Percentiles rank a stretch among this genome's conserved stretches.
These are phyloP conservation scores for Straminergon stramineum DNA, from an alignment of 225 moss, liverwort and hornwort species.

Conservation along the genomic window DNA sequence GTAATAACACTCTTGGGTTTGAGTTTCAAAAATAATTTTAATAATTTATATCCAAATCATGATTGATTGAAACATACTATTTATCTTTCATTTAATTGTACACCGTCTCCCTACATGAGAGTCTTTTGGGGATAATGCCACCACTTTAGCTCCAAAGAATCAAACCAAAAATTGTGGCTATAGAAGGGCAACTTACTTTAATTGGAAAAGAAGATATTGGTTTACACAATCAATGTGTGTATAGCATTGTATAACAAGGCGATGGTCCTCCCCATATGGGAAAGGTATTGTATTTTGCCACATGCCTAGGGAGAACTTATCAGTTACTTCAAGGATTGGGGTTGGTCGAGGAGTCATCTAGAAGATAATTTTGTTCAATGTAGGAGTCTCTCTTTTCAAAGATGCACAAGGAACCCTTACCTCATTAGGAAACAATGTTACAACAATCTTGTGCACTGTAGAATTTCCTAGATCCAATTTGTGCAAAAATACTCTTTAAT, in stretches of 20 bases:
- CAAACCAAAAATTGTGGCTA: not conserved
- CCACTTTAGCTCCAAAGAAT: no score
- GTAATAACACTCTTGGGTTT: no score
- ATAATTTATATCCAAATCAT: not conserved
- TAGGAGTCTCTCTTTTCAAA: rapidly evolving
- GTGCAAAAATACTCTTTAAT: not conserved
- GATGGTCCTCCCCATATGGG: no score
- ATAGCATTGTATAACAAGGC: no score
- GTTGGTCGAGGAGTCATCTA: not conserved
- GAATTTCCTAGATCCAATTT: not conserved
- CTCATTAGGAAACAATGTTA: no score
- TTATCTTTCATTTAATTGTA: not conserved
- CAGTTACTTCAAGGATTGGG: not conserved
- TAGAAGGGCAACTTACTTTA: not conserved
- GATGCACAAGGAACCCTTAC: not conserved
- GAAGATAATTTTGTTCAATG: no score
- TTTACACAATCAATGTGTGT: not conserved
- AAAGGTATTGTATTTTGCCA: no score
- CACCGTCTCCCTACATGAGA: rapidly evolving
- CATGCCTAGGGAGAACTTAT: no score
- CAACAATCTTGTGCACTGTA: no score
- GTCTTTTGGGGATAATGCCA: rapidly evolving
- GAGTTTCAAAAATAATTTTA: not conserved
- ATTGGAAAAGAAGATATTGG: not conserved
- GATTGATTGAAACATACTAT: not conserved